Base-by-base conservation (phyloP, 1,284 basidiomycete genomes). In the Cutaneotrichosporon arboriforme region DNA sequence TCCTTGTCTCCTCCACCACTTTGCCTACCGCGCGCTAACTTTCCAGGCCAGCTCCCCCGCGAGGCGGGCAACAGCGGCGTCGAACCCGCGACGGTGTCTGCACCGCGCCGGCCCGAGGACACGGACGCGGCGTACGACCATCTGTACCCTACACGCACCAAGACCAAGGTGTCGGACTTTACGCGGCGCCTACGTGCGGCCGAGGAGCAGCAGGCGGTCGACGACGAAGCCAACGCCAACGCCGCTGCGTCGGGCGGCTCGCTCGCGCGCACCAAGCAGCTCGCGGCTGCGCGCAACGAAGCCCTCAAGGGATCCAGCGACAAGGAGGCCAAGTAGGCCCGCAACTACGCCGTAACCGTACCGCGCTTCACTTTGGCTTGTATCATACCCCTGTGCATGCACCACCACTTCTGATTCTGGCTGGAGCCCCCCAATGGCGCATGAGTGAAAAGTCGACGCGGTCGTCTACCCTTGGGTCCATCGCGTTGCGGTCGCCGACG, bases 131-230 rank as follows among this genome's bases (percentile, higher is more conserved):
- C 46, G 4, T 22, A 34, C 42, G 58, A 61, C 46, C 58, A 61
- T 37, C 49, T 60, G 15, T 60, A 60, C 48, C 54, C 57, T 10
- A 42, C 54, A 12, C 57, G 57, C 34, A 58, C 63, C 43, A 62
- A 66, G 60, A 67, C 67, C 51, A 68, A 61, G 41, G 62, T 65
- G 13, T 65, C 63, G 12, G 73, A 73, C 46, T 76, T 76, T 52
- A 66, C 70, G 5, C 67, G 57, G 52, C 62, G 74, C 49, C 55
- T 76, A 38, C 65, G 66, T 39, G 62, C 65, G 54, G 74, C 74
- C 18, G 73, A 74, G 62, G 50, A 57, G 47, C 57, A 72, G 53
- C 67, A 73, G 51, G 54, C 55, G 34, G 64, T 65, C 44, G 67
- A 72, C 49, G 63, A 68, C 35, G 42, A 45, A 13, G 21, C 21